Evolutionary conservation across 257 asterid genomes (phyloP).

Genomic region (Lithospermum erythrorhizon): DNA sequence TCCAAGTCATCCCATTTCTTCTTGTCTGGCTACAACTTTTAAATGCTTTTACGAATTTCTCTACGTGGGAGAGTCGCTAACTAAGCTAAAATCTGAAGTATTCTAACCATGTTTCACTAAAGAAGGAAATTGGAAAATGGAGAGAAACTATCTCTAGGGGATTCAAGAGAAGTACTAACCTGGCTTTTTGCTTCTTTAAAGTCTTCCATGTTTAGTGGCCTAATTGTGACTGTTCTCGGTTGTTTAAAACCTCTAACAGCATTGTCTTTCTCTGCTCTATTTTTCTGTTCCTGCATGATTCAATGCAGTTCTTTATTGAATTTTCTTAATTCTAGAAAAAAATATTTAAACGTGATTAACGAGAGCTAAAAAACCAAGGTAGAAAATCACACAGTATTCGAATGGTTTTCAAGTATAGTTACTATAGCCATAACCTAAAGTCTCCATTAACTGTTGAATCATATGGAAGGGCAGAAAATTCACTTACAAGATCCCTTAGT

Average conservation of each 20-base stretch:
- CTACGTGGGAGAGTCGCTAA: too few species aligned
- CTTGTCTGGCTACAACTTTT: too few species aligned
- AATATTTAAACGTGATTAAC: too few species aligned
- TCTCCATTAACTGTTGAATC: neutral
- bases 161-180: slow-evolving; percentile 22
- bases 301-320: neutral
- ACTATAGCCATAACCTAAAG: neutral
- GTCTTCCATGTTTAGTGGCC: slow-evolving; percentile 73
- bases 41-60: too few species aligned
- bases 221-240: slow-evolving; percentile 50
- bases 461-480: neutral
- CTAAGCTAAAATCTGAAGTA: neutral
- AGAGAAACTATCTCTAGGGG: neutral
- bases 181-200: slow-evolving; percentile 62
- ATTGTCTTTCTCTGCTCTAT: slow-evolving; percentile 10
- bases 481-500: slow-evolving; percentile 36
- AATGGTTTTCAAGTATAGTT: neutral
- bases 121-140: too few species aligned
- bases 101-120: neutral
- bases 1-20: too few species aligned
- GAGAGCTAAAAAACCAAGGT: too few species aligned
- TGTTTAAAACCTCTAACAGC: slow-evolving; percentile 22
- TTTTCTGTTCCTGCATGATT: slow-evolving; percentile 27
- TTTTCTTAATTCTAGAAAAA: neutral
- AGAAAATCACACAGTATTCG: neutral